Evolutionary conservation across 2,329 filamentous ascomycete species (phyloP).

Genomic region (Fusarium sp.): DNA sequence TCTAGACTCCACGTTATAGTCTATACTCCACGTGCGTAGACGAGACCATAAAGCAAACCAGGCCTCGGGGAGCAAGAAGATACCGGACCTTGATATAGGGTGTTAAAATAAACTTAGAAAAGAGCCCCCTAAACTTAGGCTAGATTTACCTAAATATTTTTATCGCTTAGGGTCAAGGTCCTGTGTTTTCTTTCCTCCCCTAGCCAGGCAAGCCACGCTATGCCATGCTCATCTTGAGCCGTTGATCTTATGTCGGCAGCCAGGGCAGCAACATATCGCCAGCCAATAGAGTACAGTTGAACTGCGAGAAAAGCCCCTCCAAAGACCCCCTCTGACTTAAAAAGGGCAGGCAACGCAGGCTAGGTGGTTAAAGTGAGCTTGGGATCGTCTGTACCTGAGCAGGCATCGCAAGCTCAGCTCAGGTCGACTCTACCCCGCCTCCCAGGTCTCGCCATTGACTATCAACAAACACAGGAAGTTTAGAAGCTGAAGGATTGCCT

Average conservation of each 20-base stretch:
- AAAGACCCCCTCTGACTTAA: background rate
- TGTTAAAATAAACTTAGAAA: too few species aligned
- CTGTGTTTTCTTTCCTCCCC: too few species aligned
- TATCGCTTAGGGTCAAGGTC: too few species aligned
- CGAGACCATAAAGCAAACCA: background rate
- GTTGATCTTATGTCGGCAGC: background rate
- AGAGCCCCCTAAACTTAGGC: too few species aligned
- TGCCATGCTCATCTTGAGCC: background rate
- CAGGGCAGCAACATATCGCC: background rate
- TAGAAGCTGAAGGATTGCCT: conserved; percentile 13
- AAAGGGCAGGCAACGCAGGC: background rate
- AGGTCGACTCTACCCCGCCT: background rate
- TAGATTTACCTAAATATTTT: too few species aligned
- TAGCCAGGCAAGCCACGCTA: background rate
- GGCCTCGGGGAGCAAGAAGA: too few species aligned
- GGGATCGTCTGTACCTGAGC: background rate
- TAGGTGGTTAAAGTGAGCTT: background rate
- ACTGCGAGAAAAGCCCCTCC: background rate
- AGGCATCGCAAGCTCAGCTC: conserved; percentile 13
- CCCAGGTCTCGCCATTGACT: background rate
- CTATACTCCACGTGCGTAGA: conserved; percentile 5
- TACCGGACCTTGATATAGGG: too few species aligned
- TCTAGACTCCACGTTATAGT: conserved; percentile 1
- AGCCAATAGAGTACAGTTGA: background rate
- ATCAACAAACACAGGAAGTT: conserved; percentile 7